phyloP scores from a whole-genome alignment of 2,329 filamentous ascomycete species.

The Cercospora zeae-maydis region DNA sequence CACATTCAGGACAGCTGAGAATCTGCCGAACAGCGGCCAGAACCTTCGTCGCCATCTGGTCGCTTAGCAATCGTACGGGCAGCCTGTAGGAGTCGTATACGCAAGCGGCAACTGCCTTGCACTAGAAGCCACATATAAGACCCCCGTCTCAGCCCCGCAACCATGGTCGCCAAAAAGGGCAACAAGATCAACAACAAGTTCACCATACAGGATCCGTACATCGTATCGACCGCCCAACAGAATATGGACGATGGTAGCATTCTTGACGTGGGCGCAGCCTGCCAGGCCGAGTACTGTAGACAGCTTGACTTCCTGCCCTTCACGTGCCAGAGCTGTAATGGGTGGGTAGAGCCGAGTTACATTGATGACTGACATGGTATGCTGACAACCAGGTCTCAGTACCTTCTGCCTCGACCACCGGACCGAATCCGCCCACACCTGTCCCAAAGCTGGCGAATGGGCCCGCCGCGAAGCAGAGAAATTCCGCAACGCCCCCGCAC shows the following conservation, averaged over 20 bases:
- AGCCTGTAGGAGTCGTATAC: slow-evolving; percentile 10
- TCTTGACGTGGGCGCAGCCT: slow-evolving; percentile 82
- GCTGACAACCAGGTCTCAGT: slow-evolving; percentile 10
- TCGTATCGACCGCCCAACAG: no score
- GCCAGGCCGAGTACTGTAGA: slow-evolving; percentile 86
- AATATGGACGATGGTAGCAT: slow-evolving; percentile 62
- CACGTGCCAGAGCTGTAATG: slow-evolving; percentile 80
- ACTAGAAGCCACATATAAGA: background rate
- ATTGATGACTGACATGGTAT: background rate
- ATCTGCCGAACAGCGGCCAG: slow-evolving; percentile 10
- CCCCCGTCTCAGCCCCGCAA: background rate
- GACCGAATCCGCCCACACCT: slow-evolving; percentile 75
- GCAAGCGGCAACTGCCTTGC: slow-evolving; percentile 1
- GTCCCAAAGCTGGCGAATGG: slow-evolving; percentile 59
- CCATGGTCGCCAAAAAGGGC: slow-evolving; percentile 16
- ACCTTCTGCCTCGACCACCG: slow-evolving; percentile 89
- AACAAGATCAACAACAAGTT: slow-evolving; percentile 31
- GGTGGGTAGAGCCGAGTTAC: slow-evolving; percentile 35
- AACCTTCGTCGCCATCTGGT: slow-evolving; percentile 23
- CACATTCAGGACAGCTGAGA: background rate
- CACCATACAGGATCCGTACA: background rate
- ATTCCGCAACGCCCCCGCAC: slow-evolving; percentile 27
- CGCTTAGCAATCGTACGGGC: slow-evolving; percentile 17
- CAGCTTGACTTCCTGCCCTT: slow-evolving; percentile 96
- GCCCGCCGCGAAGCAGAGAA: slow-evolving; percentile 48